Evolutionary conservation across 2,329 filamentous ascomycete genomes (phyloP).

Genomic region (Penicillium psychrosexuale): DNA sequence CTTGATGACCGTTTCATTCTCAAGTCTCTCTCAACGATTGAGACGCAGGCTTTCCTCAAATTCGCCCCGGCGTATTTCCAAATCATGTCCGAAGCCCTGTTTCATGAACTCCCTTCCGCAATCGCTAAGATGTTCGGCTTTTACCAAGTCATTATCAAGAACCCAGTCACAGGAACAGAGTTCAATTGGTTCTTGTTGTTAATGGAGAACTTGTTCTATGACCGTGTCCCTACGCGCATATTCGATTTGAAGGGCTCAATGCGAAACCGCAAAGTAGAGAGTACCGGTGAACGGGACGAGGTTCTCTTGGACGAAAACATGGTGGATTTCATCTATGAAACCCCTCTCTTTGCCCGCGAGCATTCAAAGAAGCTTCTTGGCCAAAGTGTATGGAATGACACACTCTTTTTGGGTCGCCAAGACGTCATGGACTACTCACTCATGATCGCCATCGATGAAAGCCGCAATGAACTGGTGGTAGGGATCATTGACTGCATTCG

Average conservation of each 20-base stretch:
- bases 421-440: constrained; percentile 99
- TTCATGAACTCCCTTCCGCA: constrained; percentile 90
- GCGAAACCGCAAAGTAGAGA: constrained; percentile 96
- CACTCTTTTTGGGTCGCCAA: constrained; percentile 86
- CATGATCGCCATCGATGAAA: constrained; percentile 96
- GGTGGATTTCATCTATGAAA: constrained; percentile 98
- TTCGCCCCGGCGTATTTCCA: constrained; percentile 97
- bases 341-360: constrained; percentile 88
- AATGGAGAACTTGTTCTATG: constrained; percentile 98
- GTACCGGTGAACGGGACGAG: constrained; percentile 92
- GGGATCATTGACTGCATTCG: constrained; percentile 98
- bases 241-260: constrained; percentile 98
- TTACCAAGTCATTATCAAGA: constrained; percentile 96
- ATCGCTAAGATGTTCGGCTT: constrained; percentile 99
- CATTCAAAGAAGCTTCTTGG: constrained; percentile 92
- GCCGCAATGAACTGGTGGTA: constrained; percentile 84
- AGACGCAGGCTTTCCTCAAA: constrained; percentile 88
- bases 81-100: constrained; percentile 94
- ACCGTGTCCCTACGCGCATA: constrained; percentile 80
- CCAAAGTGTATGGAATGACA: constrained; percentile 95
- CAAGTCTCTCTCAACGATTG: constrained; percentile 84
- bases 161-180: constrained; percentile 83
- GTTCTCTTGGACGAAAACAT: constrained; percentile 97
- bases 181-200: constrained; percentile 91
- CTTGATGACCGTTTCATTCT: constrained; percentile 90